Evolutionary conservation across 2,329 filamentous ascomycete species (phyloP).

Genomic region (Chaetoscypha palmicola): DNA sequence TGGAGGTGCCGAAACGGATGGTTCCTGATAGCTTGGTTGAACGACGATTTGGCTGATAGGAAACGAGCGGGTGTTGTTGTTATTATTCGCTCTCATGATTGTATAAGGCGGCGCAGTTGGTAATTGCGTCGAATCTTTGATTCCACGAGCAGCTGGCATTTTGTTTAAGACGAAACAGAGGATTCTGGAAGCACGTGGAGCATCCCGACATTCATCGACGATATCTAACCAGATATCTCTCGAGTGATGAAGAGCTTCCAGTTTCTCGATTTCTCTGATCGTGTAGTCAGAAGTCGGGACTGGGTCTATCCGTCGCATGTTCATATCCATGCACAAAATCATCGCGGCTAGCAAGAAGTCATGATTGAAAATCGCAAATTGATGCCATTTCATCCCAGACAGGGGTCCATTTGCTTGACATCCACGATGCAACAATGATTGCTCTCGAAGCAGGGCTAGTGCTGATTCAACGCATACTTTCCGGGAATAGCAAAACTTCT

Average conservation of each 20-base stretch:
- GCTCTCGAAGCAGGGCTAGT: constrained; percentile 41
- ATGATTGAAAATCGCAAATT: constrained; percentile 49
- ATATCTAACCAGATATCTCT: constrained; percentile 22
- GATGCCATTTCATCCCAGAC: constrained; percentile 47
- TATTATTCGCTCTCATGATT: neutral
- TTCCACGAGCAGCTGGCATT: constrained; percentile 2
- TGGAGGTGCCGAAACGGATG: neutral
- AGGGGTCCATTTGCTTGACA: constrained; percentile 48
- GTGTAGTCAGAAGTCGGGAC: constrained; percentile 9
- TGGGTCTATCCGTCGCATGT: constrained; percentile 3
- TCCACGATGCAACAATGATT: constrained; percentile 42
- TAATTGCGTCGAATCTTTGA: neutral
- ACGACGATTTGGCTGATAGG: constrained; percentile 10
- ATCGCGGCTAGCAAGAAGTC: constrained; percentile 57
- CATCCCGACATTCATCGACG: constrained; percentile 21
- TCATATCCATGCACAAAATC: constrained; percentile 45
- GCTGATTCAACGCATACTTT: constrained; percentile 44
- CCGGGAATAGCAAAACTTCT: constrained; percentile 46
- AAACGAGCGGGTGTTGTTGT: constrained; percentile 6
- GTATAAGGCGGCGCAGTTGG: neutral
- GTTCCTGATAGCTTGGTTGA: constrained; percentile 2
- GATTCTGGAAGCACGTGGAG: constrained; percentile 17
- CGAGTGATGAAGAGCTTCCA: constrained; percentile 17
- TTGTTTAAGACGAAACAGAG: constrained; percentile 17
- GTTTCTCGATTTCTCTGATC: constrained; percentile 17